A percentile compares a stretch with the other conserved stretches of the same genome.
Evolutionary conservation across 225 moss, liverwort and hornwort genomes (phyloP).

Genomic region (Antitrichia curtipendula): DNA sequence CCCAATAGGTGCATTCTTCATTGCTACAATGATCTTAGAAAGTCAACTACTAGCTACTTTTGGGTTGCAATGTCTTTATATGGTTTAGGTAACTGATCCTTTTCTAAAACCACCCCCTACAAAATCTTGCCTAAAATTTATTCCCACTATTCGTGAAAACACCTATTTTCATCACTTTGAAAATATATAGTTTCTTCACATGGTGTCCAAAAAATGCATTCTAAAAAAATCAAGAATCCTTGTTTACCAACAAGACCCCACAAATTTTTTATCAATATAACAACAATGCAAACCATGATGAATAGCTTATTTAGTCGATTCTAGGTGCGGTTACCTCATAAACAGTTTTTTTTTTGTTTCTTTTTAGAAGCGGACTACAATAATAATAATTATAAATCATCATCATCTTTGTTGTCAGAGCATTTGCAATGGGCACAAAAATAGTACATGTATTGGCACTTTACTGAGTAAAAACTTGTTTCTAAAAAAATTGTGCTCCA

Average conservation of each 20-base stretch:
- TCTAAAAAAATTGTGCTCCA: no score
- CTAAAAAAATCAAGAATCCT: fast-evolving
- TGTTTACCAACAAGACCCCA: background rate
- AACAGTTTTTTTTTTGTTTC: no score
- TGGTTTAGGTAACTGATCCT: fast-evolving
- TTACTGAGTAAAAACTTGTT: no score
- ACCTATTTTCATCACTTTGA: background rate
- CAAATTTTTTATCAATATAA: no score
- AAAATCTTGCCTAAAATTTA: background rate
- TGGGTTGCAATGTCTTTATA: fast-evolving
- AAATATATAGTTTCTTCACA: background rate
- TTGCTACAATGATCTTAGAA: fast-evolving
- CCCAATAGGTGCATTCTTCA: background rate
- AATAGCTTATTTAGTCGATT: background rate
- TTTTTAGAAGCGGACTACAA: no score
- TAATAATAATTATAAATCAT: background rate
- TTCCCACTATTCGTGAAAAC: no score
- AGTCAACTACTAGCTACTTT: background rate
- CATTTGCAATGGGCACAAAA: no score
- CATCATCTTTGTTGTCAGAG: background rate
- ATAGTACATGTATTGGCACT: no score
- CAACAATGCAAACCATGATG: background rate
- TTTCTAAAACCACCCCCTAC: fast-evolving
- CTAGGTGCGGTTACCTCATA: background rate
- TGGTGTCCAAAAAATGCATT: background rate